These are phyloP conservation scores for Coemansia sp. DNA, from an alignment of 192 early-diverging fungal genomes.

Conservation along the genomic window DNA sequence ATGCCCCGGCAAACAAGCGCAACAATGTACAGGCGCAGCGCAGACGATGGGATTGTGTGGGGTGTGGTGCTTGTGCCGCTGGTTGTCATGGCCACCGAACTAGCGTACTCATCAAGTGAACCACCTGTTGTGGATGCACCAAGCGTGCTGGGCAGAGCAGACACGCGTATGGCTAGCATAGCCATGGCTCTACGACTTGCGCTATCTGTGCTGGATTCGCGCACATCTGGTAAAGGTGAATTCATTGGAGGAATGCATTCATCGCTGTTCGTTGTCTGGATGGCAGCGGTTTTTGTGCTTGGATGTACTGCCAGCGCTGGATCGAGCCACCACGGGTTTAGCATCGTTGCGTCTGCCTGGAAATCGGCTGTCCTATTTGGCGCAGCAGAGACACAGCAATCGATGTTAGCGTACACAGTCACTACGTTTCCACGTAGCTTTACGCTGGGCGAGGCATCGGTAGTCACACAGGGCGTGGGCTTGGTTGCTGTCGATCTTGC, in stretches of 20 bases:
- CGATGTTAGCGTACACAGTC: background rate
- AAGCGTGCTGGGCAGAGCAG: background rate
- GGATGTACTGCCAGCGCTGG: background rate
- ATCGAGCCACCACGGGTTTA: background rate
- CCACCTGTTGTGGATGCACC: background rate
- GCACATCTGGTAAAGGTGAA: background rate
- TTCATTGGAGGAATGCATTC: background rate
- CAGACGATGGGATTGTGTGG: slow-evolving; percentile 36
- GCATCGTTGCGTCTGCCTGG: background rate
- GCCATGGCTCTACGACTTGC: slow-evolving; percentile 2
- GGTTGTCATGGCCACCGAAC: slow-evolving; percentile 14
- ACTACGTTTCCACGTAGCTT: slow-evolving; percentile 29
- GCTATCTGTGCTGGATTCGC: background rate
- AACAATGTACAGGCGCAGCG: slow-evolving; percentile 15
- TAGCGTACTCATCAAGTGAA: background rate
- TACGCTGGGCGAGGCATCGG: slow-evolving; percentile 45
- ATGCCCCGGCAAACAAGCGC: slow-evolving; percentile 2
- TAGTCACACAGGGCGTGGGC: slow-evolving; percentile 18
- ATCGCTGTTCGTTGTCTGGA: background rate
- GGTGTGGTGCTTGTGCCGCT: slow-evolving; percentile 38
- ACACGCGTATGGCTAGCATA: background rate
- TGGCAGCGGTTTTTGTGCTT: background rate
- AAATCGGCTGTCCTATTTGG: background rate
- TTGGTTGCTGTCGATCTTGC: slow-evolving; percentile 17
- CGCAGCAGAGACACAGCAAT: background rate